Base-by-base conservation (phyloP, 768 basidiomycete genomes). In the Serendipita sp. region DNA sequence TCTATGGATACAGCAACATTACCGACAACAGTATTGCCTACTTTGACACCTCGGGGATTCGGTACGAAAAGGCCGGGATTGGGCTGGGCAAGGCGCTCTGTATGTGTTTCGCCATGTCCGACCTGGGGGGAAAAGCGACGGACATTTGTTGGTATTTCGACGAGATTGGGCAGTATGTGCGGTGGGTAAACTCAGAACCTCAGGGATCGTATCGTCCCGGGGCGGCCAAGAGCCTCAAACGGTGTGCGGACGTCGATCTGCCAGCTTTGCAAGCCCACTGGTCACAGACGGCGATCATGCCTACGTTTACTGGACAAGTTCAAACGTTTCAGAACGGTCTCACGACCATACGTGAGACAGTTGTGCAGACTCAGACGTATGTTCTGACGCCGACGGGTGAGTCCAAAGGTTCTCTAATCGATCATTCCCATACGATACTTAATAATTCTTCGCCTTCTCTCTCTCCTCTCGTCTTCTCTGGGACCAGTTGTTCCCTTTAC, bases 131-230 rank as follows among this genome's bases (percentile, higher is more conserved):
- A 33, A 11, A 26, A 28, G 30, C 20, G 11, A 9, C 17, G 4
- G 53, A 58, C 31, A 26, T 58, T 24, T 58, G 53, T 58, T 58
- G 53, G 53, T 31, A 26, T 31, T 58, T 58, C 31, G 53, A 58
- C n/a, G 9, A 5, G 9, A n/a, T 48, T 9, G 45, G 20, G 45
- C 45, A 20, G n/a, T 48, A 20, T 17, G 45, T 28, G 20, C 7
- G 26, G 45, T 7, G 9, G 7, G 7, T 5, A 17, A 48, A 28
- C n/a, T 5, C 9, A 9, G n/a, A 9, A 20, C 20, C 26, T 5
- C n/a, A 48, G 7, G 45, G 45, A 7, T 20, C 20, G 9, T 48
- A 28, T 20, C 45, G 7, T 9, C n/a, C 45, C 45, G 26, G 45
- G 20, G 45, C 9, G 5, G 5, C 34, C 9, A 48, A 48, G 45